Conservation (phyloP, 257 asterid genomes). For the Petunia secreta region DNA sequence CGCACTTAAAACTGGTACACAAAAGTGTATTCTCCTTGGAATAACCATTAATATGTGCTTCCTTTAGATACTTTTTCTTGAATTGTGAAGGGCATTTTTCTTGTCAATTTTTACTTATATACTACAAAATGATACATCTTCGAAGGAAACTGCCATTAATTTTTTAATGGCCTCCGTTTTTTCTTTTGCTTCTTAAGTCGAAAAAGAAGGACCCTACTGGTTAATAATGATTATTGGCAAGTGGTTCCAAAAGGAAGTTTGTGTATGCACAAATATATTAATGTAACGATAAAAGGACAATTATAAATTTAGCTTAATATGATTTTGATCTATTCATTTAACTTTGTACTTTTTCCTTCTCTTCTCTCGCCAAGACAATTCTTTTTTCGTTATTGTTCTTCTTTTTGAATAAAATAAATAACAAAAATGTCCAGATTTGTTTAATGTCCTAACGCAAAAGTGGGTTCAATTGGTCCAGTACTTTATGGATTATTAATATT, state of each 20-base stretch:
- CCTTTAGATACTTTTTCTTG: neutral
- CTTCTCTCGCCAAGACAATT: neutral
- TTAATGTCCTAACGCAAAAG: neutral
- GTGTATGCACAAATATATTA: neutral
- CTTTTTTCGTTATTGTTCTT: neutral
- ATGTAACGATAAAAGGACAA: neutral
- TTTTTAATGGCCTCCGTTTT: neutral
- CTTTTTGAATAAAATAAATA: neutral
- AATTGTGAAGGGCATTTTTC: neutral
- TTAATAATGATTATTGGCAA: neutral
- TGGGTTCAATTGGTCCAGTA: neutral
- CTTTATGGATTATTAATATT: no score
- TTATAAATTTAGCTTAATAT: neutral
- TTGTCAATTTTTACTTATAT: neutral
- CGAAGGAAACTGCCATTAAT: neutral
- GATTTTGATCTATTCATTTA: neutral
- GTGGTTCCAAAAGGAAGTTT: neutral
- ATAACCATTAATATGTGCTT: constrained; percentile 10
- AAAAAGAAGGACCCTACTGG: neutral
- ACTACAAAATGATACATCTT: neutral
- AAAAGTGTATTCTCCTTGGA: neutral
- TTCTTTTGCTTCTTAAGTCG: neutral
- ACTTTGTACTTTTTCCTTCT: neutral
- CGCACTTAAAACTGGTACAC: neutral
- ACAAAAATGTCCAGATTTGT: neutral